Conservation (phyloP, 148 eudicot genomes). For the Vaccinium myrtillus region DNA sequence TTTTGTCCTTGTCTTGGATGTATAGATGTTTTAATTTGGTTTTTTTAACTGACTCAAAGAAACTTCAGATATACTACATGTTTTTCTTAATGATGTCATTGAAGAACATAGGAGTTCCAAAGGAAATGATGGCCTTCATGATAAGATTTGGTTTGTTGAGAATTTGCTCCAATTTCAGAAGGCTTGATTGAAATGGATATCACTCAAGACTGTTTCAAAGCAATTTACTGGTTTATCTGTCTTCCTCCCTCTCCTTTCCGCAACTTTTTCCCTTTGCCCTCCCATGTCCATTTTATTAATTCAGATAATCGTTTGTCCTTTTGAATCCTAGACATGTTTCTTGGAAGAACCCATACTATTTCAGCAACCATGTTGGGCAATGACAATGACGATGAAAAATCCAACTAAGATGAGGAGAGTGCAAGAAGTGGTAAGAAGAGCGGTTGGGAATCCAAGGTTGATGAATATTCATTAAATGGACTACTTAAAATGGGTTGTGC, state of each 20-base stretch:
- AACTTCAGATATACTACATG: not conserved
- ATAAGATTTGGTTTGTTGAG: not conserved
- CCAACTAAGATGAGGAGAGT: conserved; percentile 6
- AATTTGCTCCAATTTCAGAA: not conserved
- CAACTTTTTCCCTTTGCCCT: not conserved
- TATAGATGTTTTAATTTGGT: conserved; percentile 3
- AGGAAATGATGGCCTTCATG: not conserved
- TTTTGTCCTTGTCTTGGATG: not conserved
- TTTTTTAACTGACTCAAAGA: not conserved
- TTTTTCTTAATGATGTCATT: not conserved
- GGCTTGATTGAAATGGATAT: not conserved
- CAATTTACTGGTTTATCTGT: not conserved
- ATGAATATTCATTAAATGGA: conserved; percentile 6
- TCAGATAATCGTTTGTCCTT: not conserved
- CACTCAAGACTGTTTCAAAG: not conserved
- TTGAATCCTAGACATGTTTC: not conserved
- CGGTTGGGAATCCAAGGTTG: not conserved
- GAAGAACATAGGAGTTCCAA: not conserved
- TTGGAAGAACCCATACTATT: conserved; percentile 16
- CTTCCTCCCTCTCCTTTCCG: too few relatives aligned
- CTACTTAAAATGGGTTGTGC: conserved; percentile 19
- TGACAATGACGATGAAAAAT: conserved; percentile 11
- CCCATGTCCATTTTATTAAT: not conserved
- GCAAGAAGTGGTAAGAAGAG: conserved; percentile 17
- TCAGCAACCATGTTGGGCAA: conserved; percentile 14